A percentile compares a stretch with the other conserved stretches of the same genome.
These are phyloP conservation scores for Phytopythium vexans DNA, from an alignment of 352 stramenopile species.

Conservation along the genomic window DNA sequence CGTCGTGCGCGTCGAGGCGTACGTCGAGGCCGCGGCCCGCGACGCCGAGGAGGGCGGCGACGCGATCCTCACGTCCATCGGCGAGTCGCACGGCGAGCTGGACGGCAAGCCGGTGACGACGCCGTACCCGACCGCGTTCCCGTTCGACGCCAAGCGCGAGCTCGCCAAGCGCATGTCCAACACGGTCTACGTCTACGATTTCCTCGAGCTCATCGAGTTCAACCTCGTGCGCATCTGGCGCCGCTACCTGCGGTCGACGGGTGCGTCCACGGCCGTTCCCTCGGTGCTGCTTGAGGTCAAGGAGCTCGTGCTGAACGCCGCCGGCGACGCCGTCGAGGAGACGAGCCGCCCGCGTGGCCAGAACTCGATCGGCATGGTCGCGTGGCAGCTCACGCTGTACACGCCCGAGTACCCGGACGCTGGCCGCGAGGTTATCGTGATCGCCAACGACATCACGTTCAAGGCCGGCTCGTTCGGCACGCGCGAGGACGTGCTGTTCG, in stretches of 20 bases:
- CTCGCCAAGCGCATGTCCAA: conserved; percentile 94
- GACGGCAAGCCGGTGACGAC: conserved; percentile 94
- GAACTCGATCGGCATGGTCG: conserved; percentile 99
- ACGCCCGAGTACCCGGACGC: conserved; percentile 96
- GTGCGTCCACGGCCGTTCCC: conserved; percentile 66
- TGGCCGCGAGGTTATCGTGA: conserved; percentile 97
- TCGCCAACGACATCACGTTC: conserved; percentile 99
- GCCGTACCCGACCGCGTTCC: conserved; percentile 96
- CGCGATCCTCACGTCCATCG: conserved; percentile 90
- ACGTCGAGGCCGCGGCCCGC: conserved; percentile 94
- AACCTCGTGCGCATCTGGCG: conserved; percentile 94
- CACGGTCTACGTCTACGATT: conserved; percentile 99
- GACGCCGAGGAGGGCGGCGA: conserved; percentile 71
- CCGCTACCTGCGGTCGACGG: conserved; percentile 73
- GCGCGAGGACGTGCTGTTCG: conserved; percentile 98
- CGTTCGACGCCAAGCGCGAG: conserved; percentile 94
- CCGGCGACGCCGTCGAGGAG: conserved; percentile 54
- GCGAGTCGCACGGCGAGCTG: conserved; percentile 88
- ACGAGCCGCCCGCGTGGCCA: conserved; percentile 86
- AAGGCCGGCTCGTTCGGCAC: conserved; percentile 99
- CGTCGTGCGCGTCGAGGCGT: conserved; percentile 98
- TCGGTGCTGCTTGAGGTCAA: conserved; percentile 92
- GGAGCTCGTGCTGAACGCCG: conserved; percentile 92
- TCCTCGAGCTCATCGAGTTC: conserved; percentile 97
- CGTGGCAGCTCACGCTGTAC: conserved; percentile 97